These are phyloP conservation scores for Venturiaceae sp. DNA, from an alignment of 2,329 filamentous ascomycete species.

Conservation along the genomic window DNA sequence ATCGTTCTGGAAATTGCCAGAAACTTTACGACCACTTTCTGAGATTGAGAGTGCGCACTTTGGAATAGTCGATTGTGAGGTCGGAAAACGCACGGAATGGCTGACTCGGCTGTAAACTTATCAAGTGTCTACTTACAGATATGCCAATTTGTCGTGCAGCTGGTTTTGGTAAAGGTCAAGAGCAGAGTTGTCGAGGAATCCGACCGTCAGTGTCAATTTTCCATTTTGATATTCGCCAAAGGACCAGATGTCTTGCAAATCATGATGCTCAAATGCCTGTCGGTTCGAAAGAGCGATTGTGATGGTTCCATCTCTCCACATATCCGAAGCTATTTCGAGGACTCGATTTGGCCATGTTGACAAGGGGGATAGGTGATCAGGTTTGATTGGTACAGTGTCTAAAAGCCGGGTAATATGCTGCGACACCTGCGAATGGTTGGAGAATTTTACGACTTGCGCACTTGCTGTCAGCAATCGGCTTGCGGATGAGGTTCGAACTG, in stretches of 20 bases:
- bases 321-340: neutral
- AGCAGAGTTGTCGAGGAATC: neutral
- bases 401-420: neutral
- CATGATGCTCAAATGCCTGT: neutral
- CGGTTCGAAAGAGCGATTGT: neutral
- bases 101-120: no score
- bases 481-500: neutral
- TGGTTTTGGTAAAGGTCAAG: neutral
- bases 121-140: neutral
- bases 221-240: neutral
- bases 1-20: no score
- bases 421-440: neutral
- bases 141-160: neutral
- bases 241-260: neutral
- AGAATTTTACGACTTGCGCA: neutral
- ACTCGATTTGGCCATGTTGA: neutral
- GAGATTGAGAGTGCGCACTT: no score
- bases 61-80: no score
- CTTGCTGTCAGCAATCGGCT: neutral
- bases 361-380: neutral
- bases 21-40: no score
- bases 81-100: no score
- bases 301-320: neutral
- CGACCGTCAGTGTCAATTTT: neutral
- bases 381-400: neutral